These are phyloP conservation scores for Dactylis glomerata DNA, from an alignment of 176 grass and related monocot genomes.

Conservation along the genomic window DNA sequence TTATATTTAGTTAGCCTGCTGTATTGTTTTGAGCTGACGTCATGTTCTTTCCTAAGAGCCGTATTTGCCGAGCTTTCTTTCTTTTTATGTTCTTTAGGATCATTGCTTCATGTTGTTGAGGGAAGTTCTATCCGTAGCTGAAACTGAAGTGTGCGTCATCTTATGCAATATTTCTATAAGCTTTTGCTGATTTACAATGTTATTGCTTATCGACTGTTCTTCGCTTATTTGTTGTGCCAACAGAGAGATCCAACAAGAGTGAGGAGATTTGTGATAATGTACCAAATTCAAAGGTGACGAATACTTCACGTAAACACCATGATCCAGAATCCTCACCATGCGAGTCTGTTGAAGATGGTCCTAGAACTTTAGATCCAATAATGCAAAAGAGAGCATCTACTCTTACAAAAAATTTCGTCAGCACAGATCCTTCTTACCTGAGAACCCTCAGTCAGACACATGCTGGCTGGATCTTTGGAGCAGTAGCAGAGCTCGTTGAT, in stretches of 20 bases:
- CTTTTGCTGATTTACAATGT: neutral
- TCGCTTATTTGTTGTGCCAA: constrained; percentile 2
- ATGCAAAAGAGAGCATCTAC: constrained; percentile 20
- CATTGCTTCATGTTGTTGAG: neutral
- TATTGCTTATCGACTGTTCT: constrained; percentile 5
- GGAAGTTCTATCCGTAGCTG: neutral
- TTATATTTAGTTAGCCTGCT: neutral
- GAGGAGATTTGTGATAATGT: constrained; percentile 58
- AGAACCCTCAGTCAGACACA: constrained; percentile 82
- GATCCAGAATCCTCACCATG: constrained; percentile 33
- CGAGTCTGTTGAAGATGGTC: constrained; percentile 44
- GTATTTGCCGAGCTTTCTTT: neutral
- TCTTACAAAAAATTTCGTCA: constrained; percentile 53
- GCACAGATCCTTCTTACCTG: constrained; percentile 75
- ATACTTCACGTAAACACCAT: constrained; percentile 30
- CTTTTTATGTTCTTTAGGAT: constrained; percentile 2
- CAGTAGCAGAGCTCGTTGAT: constrained; percentile 86
- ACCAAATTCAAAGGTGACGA: constrained; percentile 17
- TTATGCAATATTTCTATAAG: constrained; percentile 1
- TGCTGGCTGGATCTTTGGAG: constrained; percentile 90
- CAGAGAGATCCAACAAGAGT: constrained; percentile 24
- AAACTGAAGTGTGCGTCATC: neutral
- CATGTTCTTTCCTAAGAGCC: neutral
- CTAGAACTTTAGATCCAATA: constrained; percentile 28
- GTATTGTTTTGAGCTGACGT: neutral